phyloP scores from a whole-genome alignment of 1,284 basidiomycete species.

The Tilletia indica region DNA sequence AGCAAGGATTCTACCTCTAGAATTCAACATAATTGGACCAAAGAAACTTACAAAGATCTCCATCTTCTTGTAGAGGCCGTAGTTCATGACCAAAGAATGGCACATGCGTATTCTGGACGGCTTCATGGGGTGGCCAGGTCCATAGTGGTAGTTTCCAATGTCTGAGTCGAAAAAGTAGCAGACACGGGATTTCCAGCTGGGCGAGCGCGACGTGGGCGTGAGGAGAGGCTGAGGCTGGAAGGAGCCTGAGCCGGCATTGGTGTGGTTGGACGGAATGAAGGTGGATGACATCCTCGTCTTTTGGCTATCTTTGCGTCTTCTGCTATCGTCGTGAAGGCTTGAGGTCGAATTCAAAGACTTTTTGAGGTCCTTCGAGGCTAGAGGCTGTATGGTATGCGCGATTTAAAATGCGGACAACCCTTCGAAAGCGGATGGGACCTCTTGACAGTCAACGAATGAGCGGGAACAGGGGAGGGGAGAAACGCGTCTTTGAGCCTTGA shows the following conservation, averaged over 20 bases:
- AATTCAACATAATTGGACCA: too few relatives aligned
- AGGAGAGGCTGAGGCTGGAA: conserved; percentile 26
- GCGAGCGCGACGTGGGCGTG: conserved; percentile 20
- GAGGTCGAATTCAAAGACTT: too few relatives aligned
- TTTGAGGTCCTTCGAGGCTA: too few relatives aligned
- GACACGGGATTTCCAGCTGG: conserved; percentile 35
- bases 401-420: too few relatives aligned
- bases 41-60: conserved; percentile 56
- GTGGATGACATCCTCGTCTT: conserved; percentile 35
- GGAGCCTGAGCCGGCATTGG: conserved; percentile 26
- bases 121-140: conserved; percentile 72
- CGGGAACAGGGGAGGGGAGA: too few relatives aligned
- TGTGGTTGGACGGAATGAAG: conserved; percentile 30
- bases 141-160: conserved; percentile 97
- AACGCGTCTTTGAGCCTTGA: too few relatives aligned
- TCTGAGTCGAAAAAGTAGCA: conserved; percentile 75
- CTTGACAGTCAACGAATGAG: too few relatives aligned
- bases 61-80: conserved; percentile 66
- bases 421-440: too few relatives aligned
- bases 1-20: neutral
- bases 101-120: conserved; percentile 86
- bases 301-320: neutral
- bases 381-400: too few relatives aligned
- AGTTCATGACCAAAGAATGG: conserved; percentile 99
- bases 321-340: neutral